A percentile compares a stretch with the other conserved stretches of the same genome.
Evolutionary conservation across 2,329 filamentous ascomycete genomes (phyloP).

Genomic region (Oidium heveae): DNA sequence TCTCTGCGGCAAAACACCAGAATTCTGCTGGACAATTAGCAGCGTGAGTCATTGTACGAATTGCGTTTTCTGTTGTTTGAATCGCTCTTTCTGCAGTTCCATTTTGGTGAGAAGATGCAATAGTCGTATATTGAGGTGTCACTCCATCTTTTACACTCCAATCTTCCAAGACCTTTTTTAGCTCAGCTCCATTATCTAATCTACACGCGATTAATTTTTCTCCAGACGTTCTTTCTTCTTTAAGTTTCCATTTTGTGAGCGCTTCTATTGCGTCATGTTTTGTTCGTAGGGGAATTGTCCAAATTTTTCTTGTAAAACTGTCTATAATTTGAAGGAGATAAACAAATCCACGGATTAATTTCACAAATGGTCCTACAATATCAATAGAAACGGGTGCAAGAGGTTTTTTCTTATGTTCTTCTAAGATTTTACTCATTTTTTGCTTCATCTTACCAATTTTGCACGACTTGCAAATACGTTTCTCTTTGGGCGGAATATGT

Average conservation of each 20-base stretch:
- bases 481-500: too few species aligned
- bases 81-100: too few species aligned
- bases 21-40: too few species aligned
- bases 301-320: neutral
- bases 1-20: too few species aligned
- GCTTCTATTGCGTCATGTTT: neutral
- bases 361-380: neutral
- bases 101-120: too few species aligned
- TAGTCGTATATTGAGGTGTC: too few species aligned
- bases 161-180: neutral
- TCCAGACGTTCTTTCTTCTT: neutral
- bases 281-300: neutral
- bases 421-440: too few species aligned
- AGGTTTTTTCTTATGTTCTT: neutral
- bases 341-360: neutral
- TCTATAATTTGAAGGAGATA: neutral
- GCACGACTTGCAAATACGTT: too few species aligned
- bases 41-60: too few species aligned
- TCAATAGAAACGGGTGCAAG: neutral
- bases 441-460: too few species aligned
- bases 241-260: neutral
- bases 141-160: too few species aligned
- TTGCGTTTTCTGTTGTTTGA: too few species aligned
- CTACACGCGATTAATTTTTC: neutral
- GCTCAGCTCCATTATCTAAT: neutral